Evolutionary conservation across 1,284 basidiomycete genomes (phyloP), one percentile per base, ranked within the genome.

Genomic region (Cutaneotrichosporon cavernicola): DNA sequence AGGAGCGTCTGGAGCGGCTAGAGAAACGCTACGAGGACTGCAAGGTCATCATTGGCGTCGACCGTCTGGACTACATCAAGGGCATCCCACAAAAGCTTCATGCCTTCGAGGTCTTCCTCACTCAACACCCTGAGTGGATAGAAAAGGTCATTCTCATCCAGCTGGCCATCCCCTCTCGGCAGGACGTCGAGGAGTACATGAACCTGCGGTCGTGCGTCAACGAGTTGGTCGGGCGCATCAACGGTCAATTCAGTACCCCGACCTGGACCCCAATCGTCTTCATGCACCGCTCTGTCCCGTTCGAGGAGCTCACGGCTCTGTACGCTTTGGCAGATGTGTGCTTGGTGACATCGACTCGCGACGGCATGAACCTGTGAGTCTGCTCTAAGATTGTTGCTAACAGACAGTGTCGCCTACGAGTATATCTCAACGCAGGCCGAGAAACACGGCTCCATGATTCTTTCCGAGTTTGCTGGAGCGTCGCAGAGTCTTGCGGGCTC

Each of bases 251-350:
- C 74, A 97, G 97, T 26, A 98, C 96, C 0, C 94, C 98, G 69
- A 95, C 98, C 73, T 97, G 95, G 77, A 97, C 97, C 90, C 96
- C 96, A 5, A 99, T 99, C 69, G 96, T 99, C 79, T 98, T 97
- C 81, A 90, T 99, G 90, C 93, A 97, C 85, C 94, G 97, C 78
- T 90, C 88, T 70, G 85, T 99, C 67, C 83, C 88, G 2, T 97
- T 98, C 74, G 92, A 97, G 76, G 96, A 99, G 79, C 86, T 99
- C 5, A 97, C 93, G 66, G 97, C 96, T 26, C 85, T 99, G 65
- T 99, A 99, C 75, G 94, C 96, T 5, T 86, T 97, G 74, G 92
- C 91, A 76, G 97, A 99, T 75, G 97, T 95, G 21, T 98, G 96
- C 77, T 83, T 99, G 53, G 92, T 99, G 62, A 93, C 92, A 16